Base-by-base conservation (phyloP, 2,329 filamentous ascomycete species). In the Aureobasidium zeae region DNA sequence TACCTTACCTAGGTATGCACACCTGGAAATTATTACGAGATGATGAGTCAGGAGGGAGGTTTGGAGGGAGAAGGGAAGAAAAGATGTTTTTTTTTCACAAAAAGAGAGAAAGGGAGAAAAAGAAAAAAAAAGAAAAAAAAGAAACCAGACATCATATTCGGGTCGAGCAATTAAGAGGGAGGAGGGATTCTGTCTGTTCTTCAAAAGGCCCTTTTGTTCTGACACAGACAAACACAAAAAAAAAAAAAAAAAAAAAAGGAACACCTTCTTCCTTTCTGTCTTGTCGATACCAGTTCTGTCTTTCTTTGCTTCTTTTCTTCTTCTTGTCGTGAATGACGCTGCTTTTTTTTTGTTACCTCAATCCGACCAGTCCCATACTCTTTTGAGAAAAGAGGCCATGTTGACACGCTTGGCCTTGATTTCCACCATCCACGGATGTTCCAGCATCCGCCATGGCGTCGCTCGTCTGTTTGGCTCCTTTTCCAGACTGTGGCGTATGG, bases 401-500 rank as follows among this genome's bases (percentile, higher is more conserved):
- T 96, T 96, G 61, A 98, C 91, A 54, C 91, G 86, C 72, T 95
- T 96, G 44, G 78, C 74, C 57, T 82, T 83, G 86, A 96, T 96
- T 58, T 98, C 91, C 30, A 86, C 71, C 81, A 98, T 94, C 91
- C 91, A 98, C 2, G 91, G 91, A 66, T 98, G 91, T 60, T 98
- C 91, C 51, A 94, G 77, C 88, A 98, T 98, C 57, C 89, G 85
- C 91, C 91, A 98, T 10, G 91, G 91, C 48, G 85, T 94, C 21
- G 89, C 91, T 60, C 91, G 76, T 57, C 88, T 79, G 46, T 74
- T 75, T 15, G 86, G 81, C 55, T 95, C 86, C 67, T 98, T 98
- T 64, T 98, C 91, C 46, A 98, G 75, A 68, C 91, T 96, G 51
- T 32, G 54, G 46, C 1, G 36, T 5, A 8, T 3, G 21, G 13